A percentile compares a stretch with the other conserved stretches of the same genome.
Evolutionary conservation across 257 asterid genomes (phyloP).

Genomic region (Haberlea rhodopensis): DNA sequence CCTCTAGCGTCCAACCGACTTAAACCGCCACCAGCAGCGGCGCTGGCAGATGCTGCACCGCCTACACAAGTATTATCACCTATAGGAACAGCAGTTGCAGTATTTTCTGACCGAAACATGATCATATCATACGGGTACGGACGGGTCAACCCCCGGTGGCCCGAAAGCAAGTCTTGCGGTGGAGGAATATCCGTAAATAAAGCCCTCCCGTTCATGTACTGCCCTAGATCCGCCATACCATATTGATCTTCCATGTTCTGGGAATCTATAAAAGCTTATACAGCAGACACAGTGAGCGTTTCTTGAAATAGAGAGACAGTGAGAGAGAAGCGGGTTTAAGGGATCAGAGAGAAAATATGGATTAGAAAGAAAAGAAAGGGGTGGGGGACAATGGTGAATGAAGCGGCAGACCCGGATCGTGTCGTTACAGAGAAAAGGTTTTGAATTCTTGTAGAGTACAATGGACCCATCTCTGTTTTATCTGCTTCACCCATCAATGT

Average conservation of each 20-base stretch:
- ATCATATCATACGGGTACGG: slow-evolving; percentile 54
- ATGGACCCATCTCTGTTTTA: slow-evolving; percentile 48
- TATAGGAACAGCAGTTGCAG: not conserved
- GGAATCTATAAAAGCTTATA: no score
- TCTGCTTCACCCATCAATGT: slow-evolving; percentile 22
- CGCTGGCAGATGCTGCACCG: slow-evolving; percentile 8
- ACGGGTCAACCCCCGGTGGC: slow-evolving; percentile 38
- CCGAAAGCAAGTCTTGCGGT: slow-evolving; percentile 47
- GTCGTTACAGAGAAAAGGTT: slow-evolving; percentile 46
- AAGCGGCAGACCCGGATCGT: slow-evolving; percentile 95
- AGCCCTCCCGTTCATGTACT: slow-evolving; percentile 52
- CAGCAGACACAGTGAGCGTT: not conserved
- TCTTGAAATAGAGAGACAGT: slow-evolving; percentile 12
- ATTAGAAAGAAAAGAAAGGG: no score
- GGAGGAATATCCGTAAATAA: slow-evolving; percentile 45
- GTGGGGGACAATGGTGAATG: slow-evolving; percentile 44
- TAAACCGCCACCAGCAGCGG: slow-evolving; percentile 25
- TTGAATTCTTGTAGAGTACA: slow-evolving; percentile 49
- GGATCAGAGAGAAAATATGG: not conserved
- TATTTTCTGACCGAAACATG: slow-evolving; percentile 44
- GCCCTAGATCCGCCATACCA: slow-evolving; percentile 72
- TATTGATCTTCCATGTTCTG: slow-evolving; percentile 89
- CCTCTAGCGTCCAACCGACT: slow-evolving; percentile 40
- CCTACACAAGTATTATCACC: slow-evolving; percentile 19
- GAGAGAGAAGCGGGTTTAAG: not conserved